Base-by-base conservation (phyloP, 768 basidiomycete genomes). In the Lactifluus rugatus region DNA sequence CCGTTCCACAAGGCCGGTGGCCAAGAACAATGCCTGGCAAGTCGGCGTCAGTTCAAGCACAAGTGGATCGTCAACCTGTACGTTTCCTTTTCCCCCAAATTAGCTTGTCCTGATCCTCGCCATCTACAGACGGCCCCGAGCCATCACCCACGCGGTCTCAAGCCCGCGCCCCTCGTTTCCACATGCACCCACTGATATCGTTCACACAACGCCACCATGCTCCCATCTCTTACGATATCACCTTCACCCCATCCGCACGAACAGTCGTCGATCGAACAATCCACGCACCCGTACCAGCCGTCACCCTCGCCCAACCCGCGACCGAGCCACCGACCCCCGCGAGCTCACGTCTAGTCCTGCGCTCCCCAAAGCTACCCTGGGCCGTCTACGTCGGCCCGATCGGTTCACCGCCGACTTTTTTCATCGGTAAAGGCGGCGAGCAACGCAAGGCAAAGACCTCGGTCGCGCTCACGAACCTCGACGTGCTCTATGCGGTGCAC, bases 111-210 rank as follows among this genome's bases (percentile, higher is more conserved):
- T 11, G 32, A 14, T 10, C 28, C 26, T 19, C 19, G 25, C 26
- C 46, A 28, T 42, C 11, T 49, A 9, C 41, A 57, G 56, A 48
- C 50, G 52, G 39, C 26, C 59, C 42, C 5, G 55, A 57, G 36
- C 49, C 63, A 62, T 56, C 65, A 37, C 60, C 61, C 16, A 64
- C 60, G 2, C 65, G 64, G 23, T 66, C 71, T 62, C 64, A 75
- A 64, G 62, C 67, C 25, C 67, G 64, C 54, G 68, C 70, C 16
- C 63, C 66, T 5, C 68, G 75, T 41, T 66, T 81, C 25, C 77
- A 81, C 65, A 81, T 85, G 78, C 84, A 85, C 64, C 84, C 84
- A 5, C 70, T 85, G 0, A 75, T 85, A 49, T 81, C 83, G 3
- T 74, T 76, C 51, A 79, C 78, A 26, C 76, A 77, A 42, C 70